Evolutionary conservation across 2,329 filamentous ascomycete genomes (phyloP), one percentile per base, ranked within the genome.

Genomic region (Fusarium sp.): DNA sequence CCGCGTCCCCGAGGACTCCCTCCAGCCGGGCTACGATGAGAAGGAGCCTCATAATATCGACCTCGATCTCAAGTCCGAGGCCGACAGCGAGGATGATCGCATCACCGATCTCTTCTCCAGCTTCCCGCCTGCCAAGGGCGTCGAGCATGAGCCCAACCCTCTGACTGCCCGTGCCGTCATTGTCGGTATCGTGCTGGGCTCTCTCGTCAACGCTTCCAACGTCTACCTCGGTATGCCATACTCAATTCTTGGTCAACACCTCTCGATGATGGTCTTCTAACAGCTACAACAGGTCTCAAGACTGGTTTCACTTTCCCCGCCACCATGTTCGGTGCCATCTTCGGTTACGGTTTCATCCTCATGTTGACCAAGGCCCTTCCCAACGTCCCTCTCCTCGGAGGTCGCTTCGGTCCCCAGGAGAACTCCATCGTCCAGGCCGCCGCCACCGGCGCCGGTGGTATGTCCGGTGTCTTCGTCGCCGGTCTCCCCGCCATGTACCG

Each of bases 391-490:
- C 78, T 84, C 40, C 76, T 89, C 10, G 86, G 86, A 21, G 83
- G 82, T 4, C 75, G 75, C 28, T 88, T 89, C 62, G 87, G 87
- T 3, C 86, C 87, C 11, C 85, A 86, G 68, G 87, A 89, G 74
- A 89, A 89, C 78, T 86, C 84, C 69, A 88, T 88, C 69, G 80
- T 88, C 55, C 86, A 89, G 72, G 86, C 87, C 4, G 78, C 85
- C 47, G 87, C 87, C 6, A 87, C 85, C 4, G 86, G 86, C 44
- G 84, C 87, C 14, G 87, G 86, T 62, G 86, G 86, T 61, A 79
- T 89, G 61, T 81, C 83, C 21, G 82, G 80, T 63, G 81, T 88
- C 65, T 89, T 89, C 70, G 81, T 88, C 21, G 86, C 85, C 23
- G 87, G 84, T 65, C 80, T 88, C 24, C 87, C 87, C 6, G 87